These are phyloP conservation scores for Didymella pomorum DNA, from an alignment of 2,329 filamentous ascomycete genomes.

Conservation along the genomic window DNA sequence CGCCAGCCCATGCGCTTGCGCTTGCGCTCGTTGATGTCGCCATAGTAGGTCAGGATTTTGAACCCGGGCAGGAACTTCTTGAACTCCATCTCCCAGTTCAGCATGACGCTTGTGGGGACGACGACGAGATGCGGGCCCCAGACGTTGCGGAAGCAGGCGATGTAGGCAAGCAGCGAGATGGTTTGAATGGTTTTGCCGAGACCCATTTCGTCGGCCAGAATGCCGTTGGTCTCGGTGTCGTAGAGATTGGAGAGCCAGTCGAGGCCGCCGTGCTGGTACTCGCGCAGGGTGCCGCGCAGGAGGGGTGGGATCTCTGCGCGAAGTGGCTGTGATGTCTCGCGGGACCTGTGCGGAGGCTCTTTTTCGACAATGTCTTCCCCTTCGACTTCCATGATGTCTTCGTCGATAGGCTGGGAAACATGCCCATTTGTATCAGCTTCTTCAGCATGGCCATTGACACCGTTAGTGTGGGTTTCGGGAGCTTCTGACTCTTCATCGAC, in stretches of 20 bases:
- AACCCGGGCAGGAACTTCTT: conserved; percentile 99
- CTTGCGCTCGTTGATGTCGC: conserved; percentile 89
- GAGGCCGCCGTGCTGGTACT: conserved; percentile 96
- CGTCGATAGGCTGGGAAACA: conserved; percentile 16
- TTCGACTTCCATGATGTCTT: conserved; percentile 21
- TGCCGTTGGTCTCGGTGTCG: conserved; percentile 91
- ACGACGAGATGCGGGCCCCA: conserved; percentile 98
- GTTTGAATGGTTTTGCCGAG: conserved; percentile 98
- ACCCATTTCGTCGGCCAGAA: conserved; percentile 97
- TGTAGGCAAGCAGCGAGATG: conserved; percentile 89
- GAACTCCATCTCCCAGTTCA: conserved; percentile 99
- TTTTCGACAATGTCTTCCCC: conserved; percentile 10
- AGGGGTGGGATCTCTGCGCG: conserved; percentile 61
- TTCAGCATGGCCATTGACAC: neutral
- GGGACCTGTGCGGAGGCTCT: conserved; percentile 18
- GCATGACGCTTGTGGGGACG: conserved; percentile 96
- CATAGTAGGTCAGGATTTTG: conserved; percentile 97
- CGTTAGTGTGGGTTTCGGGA: neutral
- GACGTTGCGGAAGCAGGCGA: conserved; percentile 86
- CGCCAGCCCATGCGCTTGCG: conserved; percentile 93
- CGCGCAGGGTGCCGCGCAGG: conserved; percentile 85
- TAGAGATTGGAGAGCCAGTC: conserved; percentile 97
- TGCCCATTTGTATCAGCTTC: neutral
- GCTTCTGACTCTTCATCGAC: neutral
- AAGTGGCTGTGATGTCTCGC: conserved; percentile 23